Percentiles rank a stretch among this genome's conserved stretches.
Evolutionary conservation across 1,284 basidiomycete species (phyloP).

Genomic region (Tausonia pullulans): DNA sequence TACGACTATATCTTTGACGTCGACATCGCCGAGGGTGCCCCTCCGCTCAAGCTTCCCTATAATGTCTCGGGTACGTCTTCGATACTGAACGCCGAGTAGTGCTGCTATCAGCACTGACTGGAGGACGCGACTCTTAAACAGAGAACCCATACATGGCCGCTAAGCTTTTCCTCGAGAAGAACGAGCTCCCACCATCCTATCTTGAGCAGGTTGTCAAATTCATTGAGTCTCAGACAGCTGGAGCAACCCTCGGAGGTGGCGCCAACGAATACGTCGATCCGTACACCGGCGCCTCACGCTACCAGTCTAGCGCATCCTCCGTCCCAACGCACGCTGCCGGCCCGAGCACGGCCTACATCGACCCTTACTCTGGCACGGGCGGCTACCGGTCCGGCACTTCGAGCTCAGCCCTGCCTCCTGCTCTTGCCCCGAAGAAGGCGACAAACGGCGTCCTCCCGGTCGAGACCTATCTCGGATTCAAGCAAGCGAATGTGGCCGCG

Average conservation of each 20-base stretch:
- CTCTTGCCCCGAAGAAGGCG: not conserved
- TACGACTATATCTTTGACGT: slow-evolving; percentile 99
- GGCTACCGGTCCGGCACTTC: not conserved
- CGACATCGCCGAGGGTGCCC: slow-evolving; percentile 83
- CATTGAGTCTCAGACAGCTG: slow-evolving; percentile 82
- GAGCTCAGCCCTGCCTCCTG: not conserved
- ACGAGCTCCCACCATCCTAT: slow-evolving; percentile 74
- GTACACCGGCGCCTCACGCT: slow-evolving; percentile 67
- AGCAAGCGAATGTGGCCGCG: slow-evolving; percentile 74
- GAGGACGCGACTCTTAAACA: slow-evolving; percentile 27
- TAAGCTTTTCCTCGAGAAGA: slow-evolving; percentile 70
- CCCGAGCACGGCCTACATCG: slow-evolving; percentile 32
- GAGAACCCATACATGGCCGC: slow-evolving; percentile 90
- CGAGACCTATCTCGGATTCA: slow-evolving; percentile 54
- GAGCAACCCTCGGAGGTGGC: slow-evolving; percentile 50
- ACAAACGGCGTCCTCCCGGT: slow-evolving; percentile 28
- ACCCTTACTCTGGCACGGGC: slow-evolving; percentile 35
- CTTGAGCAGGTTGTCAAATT: slow-evolving; percentile 86
- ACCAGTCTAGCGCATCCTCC: slow-evolving; percentile 25
- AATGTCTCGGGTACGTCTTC: slow-evolving; percentile 60
- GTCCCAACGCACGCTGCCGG: slow-evolving; percentile 20
- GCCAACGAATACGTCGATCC: slow-evolving; percentile 67
- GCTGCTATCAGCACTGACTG: not conserved
- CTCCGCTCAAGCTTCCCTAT: slow-evolving; percentile 88
- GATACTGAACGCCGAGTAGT: not conserved